These are phyloP conservation scores for Plasmodium gallinaceum DNA, from an alignment of 169 alveolate species.

Conservation along the genomic window DNA sequence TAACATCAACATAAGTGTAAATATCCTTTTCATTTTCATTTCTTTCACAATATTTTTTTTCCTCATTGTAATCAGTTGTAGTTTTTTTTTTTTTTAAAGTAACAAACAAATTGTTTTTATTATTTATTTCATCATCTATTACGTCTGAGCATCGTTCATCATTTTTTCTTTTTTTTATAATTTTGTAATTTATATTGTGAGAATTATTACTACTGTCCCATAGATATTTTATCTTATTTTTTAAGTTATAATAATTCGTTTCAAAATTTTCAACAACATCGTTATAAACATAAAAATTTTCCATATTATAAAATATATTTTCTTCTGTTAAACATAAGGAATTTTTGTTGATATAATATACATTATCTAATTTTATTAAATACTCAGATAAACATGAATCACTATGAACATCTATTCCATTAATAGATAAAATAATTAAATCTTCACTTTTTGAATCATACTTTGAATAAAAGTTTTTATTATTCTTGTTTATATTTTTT, in stretches of 20 bases:
- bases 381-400: conserved; percentile 71
- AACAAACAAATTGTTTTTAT: conserved; percentile 6
- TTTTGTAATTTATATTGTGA: conserved; percentile 37
- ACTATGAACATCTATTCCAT: conserved; percentile 73
- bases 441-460: conserved; percentile 45
- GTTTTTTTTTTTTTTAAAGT: conserved; percentile 37
- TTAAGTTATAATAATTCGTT: conserved; percentile 9
- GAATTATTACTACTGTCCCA: conserved; percentile 38
- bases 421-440: conserved; percentile 45
- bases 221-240: conserved; percentile 37
- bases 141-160: conserved; percentile 2
- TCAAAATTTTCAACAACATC: conserved; percentile 57
- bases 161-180: conserved; percentile 56
- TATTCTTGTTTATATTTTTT: conserved; percentile 39
- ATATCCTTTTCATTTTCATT: conserved; percentile 7
- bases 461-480: conserved; percentile 27
- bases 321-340: conserved; percentile 38
- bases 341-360: conserved; percentile 65
- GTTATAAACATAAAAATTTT: conserved; percentile 69
- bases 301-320: conserved; percentile 48
- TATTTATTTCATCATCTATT: conserved; percentile 18
- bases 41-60: neutral
- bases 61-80: conserved; percentile 7
- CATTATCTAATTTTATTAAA: conserved; percentile 36
- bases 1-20: conserved; percentile 38